Evolutionary conservation across 2,329 filamentous ascomycete genomes (phyloP).

Genomic region (Fusarium pseudocircinatum): DNA sequence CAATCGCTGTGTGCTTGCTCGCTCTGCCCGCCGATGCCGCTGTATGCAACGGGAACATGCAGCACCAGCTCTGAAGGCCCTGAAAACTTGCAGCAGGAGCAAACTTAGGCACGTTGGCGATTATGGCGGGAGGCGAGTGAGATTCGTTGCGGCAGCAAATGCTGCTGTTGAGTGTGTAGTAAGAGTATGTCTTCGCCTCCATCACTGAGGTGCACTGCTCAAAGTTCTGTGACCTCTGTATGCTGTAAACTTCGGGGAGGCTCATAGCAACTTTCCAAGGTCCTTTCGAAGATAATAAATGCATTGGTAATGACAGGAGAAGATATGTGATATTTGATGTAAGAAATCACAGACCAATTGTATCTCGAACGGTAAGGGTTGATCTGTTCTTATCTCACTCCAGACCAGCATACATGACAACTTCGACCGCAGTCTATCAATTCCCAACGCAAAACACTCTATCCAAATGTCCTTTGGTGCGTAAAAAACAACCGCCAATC

Average conservation of each 20-base stretch:
- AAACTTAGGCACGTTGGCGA: background rate
- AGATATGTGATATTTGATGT: background rate
- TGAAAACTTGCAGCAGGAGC: background rate
- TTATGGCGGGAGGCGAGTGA: background rate
- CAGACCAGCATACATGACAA: background rate
- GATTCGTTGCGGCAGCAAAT: rapidly evolving
- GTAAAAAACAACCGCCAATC: too few relatives aligned
- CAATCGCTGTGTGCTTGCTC: background rate
- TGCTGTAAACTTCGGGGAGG: background rate
- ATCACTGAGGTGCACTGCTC: background rate
- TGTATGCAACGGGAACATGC: background rate
- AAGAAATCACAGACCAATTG: too few relatives aligned
- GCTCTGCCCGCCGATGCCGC: background rate
- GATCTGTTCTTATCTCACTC: background rate
- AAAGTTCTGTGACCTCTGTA: background rate
- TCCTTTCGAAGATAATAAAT: background rate
- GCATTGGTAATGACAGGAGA: rapidly evolving
- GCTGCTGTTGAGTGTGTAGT: background rate
- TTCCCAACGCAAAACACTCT: rapidly evolving
- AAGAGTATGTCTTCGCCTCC: background rate
- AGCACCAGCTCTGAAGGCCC: background rate
- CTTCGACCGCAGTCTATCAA: background rate
- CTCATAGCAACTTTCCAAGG: background rate
- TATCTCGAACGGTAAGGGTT: background rate
- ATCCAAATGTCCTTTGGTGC: too few relatives aligned